Percentiles rank a stretch among this genome's conserved stretches.
Evolutionary conservation across 208 protist species (phyloP).

Genomic region (Crithidia expoeki): DNA sequence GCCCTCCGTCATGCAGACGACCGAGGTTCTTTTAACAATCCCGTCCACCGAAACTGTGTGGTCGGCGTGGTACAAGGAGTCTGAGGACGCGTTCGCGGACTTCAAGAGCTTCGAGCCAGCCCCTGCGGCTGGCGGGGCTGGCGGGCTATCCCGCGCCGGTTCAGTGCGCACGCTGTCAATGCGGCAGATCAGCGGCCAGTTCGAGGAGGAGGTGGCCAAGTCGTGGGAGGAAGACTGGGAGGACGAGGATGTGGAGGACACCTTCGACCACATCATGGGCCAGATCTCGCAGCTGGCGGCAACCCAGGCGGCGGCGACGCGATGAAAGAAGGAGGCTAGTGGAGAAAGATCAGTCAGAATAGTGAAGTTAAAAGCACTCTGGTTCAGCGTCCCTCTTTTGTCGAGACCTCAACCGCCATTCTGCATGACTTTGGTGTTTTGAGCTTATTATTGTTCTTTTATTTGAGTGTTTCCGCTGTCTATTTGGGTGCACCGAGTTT

Average conservation of each 20-base stretch:
- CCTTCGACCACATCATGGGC: conserved; percentile 88
- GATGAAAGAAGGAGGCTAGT: background rate
- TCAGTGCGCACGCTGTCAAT: conserved; percentile 80
- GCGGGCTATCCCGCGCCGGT: conserved; percentile 39
- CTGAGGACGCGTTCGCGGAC: conserved; percentile 78
- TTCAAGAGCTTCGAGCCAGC: conserved; percentile 81
- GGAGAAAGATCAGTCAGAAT: no score
- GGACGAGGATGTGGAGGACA: conserved; percentile 92
- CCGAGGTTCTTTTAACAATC: conserved; percentile 47
- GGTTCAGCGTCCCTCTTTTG: no score
- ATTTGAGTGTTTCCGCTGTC: no score
- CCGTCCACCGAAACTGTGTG: conserved; percentile 74
- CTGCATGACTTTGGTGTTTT: no score
- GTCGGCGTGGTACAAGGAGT: conserved; percentile 87
- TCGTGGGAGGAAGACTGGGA: conserved; percentile 93
- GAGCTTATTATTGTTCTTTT: no score
- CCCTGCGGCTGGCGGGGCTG: conserved; percentile 19
- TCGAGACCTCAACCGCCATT: no score
- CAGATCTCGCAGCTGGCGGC: conserved; percentile 69
- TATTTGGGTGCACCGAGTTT: no score
- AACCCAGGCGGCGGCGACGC: conserved; percentile 43
- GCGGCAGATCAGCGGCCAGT: conserved; percentile 88
- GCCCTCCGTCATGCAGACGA: conserved; percentile 64
- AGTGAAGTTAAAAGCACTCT: no score
- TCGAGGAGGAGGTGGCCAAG: conserved; percentile 90